These are phyloP conservation scores for Geotrichum candidum DNA, from an alignment of 1,139 yeast genomes.

Conservation along the genomic window DNA sequence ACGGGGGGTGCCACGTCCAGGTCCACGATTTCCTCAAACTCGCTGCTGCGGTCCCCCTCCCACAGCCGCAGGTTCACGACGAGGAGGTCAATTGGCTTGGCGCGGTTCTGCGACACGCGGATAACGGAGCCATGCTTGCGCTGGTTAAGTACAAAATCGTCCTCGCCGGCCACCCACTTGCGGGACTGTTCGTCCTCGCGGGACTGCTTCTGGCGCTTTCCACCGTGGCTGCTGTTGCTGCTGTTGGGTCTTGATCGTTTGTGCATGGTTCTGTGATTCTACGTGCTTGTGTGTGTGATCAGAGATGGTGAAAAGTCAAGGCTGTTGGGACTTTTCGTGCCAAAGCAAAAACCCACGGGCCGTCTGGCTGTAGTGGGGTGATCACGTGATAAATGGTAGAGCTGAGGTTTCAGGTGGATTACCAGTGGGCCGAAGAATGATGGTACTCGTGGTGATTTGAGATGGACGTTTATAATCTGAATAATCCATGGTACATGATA, in stretches of 20 bases:
- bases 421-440: too few species aligned
- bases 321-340: too few species aligned
- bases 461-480: too few species aligned
- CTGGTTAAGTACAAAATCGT: slow-evolving; percentile 32
- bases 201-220: slow-evolving; percentile 17
- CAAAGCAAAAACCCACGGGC: too few species aligned
- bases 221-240: neutral
- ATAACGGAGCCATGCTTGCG: slow-evolving; percentile 32
- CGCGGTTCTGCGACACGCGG: slow-evolving; percentile 30
- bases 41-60: slow-evolving; percentile 22
- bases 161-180: slow-evolving; percentile 35
- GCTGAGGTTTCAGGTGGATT: too few species aligned
- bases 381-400: too few species aligned
- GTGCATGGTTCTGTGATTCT: neutral
- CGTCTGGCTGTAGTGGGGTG: too few species aligned
- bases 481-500: too few species aligned
- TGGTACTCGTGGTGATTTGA: too few species aligned
- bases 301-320: too few species aligned
- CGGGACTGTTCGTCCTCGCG: slow-evolving; percentile 18
- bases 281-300: too few species aligned
- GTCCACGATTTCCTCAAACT: slow-evolving; percentile 20
- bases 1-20: slow-evolving; percentile 24
- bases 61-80: slow-evolving; percentile 25
- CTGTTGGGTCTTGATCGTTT: neutral
- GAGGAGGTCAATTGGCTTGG: slow-evolving; percentile 29